phyloP scores from a whole-genome alignment of 129 eudicot species.

The Chrysanthemum lavandulifolium region DNA sequence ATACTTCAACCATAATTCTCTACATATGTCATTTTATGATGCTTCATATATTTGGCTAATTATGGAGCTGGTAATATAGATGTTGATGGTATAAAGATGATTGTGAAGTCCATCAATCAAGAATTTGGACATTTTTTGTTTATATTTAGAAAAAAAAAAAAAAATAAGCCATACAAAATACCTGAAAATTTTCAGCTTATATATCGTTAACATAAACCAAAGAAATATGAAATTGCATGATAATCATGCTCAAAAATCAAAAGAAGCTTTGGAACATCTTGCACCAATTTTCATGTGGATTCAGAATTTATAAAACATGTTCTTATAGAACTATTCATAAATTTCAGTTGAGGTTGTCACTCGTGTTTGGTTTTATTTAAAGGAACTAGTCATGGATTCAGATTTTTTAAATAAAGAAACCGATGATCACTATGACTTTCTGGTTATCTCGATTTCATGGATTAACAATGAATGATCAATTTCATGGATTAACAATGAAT shows the following conservation, averaged over 20 bases:
- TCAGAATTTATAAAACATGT: slow-evolving; percentile 2
- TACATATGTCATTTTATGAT: background rate
- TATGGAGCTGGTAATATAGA: background rate
- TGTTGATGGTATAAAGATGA: slow-evolving; percentile 5
- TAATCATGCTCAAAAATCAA: slow-evolving; percentile 2
- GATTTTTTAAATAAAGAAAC: background rate
- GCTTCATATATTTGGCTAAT: background rate
- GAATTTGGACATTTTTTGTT: background rate
- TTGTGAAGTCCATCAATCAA: background rate
- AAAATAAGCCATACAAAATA: background rate
- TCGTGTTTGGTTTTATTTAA: background rate
- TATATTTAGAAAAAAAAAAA: background rate
- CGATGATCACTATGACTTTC: background rate
- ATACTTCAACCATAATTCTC: background rate
- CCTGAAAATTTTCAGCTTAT: background rate
- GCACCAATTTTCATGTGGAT: slow-evolving; percentile 2
- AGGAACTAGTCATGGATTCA: too few relatives aligned
- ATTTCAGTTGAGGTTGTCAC: background rate
- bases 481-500: background rate
- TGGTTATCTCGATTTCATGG: background rate
- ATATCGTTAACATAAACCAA: background rate
- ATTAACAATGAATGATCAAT: background rate
- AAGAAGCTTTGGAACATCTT: slow-evolving; percentile 7
- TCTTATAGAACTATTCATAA: background rate
- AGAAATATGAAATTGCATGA: slow-evolving; percentile 3